These are phyloP conservation scores for Fraxinus xanthoxyloides DNA, from an alignment of 305 asterid species.

Conservation along the genomic window DNA sequence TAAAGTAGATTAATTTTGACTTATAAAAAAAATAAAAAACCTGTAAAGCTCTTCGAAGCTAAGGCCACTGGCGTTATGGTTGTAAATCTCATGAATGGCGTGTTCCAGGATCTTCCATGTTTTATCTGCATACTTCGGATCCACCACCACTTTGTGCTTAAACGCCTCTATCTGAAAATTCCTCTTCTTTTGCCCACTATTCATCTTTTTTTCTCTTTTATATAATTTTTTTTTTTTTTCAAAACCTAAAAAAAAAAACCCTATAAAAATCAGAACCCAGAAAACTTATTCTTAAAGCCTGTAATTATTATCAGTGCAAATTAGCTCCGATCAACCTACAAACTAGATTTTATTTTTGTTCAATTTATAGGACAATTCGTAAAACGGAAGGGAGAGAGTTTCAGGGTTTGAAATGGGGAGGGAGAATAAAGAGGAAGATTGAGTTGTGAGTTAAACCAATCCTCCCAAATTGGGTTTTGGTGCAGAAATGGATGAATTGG, in stretches of 20 bases:
- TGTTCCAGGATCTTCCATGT: constrained; percentile 87
- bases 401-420: constrained; percentile 20
- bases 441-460: constrained; percentile 32
- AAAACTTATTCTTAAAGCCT: not conserved
- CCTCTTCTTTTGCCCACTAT: constrained; percentile 69
- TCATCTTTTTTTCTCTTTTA: constrained; percentile 34
- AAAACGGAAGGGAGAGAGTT: not conserved
- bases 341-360: not conserved
- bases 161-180: constrained; percentile 91
- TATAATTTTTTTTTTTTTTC: not conserved
- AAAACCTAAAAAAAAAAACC: not conserved
- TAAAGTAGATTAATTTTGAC: not conserved
- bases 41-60: constrained; percentile 90
- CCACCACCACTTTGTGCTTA: constrained; percentile 85
- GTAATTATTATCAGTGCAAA: not conserved
- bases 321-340: constrained; percentile 19
- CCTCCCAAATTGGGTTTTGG: constrained; percentile 31
- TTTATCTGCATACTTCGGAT: constrained; percentile 94
- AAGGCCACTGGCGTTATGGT: constrained; percentile 90
- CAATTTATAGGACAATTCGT: not conserved
- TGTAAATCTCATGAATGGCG: constrained; percentile 88
- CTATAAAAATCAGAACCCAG: not conserved
- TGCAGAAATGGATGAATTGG: not conserved
- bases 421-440: constrained; percentile 26
- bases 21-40: constrained; percentile 24